These are phyloP conservation scores for Ilex paraguariensis DNA, from an alignment of 305 asterid genomes.

Conservation along the genomic window DNA sequence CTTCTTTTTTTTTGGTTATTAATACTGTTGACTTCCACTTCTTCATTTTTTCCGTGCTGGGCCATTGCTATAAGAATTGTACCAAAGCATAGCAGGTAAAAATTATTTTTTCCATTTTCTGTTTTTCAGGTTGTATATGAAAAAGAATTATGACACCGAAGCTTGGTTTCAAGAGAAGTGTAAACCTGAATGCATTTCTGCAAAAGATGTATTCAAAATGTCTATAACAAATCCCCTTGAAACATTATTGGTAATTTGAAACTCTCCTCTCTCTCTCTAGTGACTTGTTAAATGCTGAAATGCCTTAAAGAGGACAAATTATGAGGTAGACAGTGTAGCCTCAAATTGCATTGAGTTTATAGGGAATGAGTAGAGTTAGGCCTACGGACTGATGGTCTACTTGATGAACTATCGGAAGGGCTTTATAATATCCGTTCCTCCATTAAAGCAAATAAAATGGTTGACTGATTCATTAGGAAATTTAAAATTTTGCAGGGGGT, in stretches of 20 bases:
- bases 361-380: background rate
- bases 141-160: slow-evolving; percentile 50
- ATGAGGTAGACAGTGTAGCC: background rate
- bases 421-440: background rate
- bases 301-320: background rate
- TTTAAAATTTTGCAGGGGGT: slow-evolving; percentile 50
- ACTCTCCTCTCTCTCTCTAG: slow-evolving; percentile 4
- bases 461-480: background rate
- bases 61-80: no score
- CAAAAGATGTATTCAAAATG: slow-evolving; percentile 66
- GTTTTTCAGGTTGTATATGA: slow-evolving; percentile 58
- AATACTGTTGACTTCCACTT: background rate
- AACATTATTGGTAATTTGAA: slow-evolving; percentile 48
- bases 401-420: background rate
- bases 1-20: no score
- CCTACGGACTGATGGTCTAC: no score
- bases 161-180: slow-evolving; percentile 46
- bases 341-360: background rate
- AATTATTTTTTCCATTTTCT: slow-evolving; percentile 3
- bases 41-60: slow-evolving; percentile 4
- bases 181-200: slow-evolving; percentile 27
- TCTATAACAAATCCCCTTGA: slow-evolving; percentile 51
- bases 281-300: slow-evolving; percentile 8
- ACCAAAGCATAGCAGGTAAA: background rate
- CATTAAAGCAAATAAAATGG: no score